Base-by-base conservation (phyloP, 2,329 filamentous ascomycete genomes). In the Exophiala sideris region DNA sequence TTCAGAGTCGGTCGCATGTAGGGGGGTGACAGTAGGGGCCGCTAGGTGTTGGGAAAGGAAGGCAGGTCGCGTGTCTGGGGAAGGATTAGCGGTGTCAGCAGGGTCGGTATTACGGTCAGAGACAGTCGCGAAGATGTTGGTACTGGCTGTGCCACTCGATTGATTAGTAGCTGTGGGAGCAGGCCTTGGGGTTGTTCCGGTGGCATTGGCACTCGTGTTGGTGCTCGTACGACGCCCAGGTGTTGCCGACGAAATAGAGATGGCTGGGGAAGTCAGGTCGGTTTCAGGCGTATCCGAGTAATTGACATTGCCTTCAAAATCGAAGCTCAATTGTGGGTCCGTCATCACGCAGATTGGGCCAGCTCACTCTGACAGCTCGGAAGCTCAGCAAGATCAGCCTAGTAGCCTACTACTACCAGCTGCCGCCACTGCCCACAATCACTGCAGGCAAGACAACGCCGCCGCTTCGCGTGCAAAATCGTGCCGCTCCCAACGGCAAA, bases 51-150 rank as follows among this genome's bases (percentile, higher is more conserved):
- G 39, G 36, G 32, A 35, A 38, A 56, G 50, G 34, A 52, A 48
- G 36, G 44, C 45, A 57, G 52, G 54, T 58, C 52, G 55, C 53
- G 53, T 58, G 54, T 58, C 55, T 51, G 53, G 51, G 51, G 52
- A 53, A 48, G 55, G 57, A 57, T 57, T 59, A 60, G 59, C 53
- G 48, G 49, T 50, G 57, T 61, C 59, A 61, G 61, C 59, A 60
- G 52, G 48, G 48, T 56, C 50, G 49, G 56, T 48, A 38, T 56
- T 29, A 47, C 33, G 49, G 35, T 53, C 34, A 57, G 41, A 51
- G 52, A 47, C 53, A 42, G 48, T 50, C 6, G 54, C 38, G 24
- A 40, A 54, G 41, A 47, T 45, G 32, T 32, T 10, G 38, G 41
- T 38, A 50, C 44, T 53, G 40, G 47, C 16, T 41, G 50, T 45